Percentiles rank a stretch among this genome's conserved stretches.
phyloP scores from a whole-genome alignment of 75 land plant species.

The Cunninghamia lanceolata region DNA sequence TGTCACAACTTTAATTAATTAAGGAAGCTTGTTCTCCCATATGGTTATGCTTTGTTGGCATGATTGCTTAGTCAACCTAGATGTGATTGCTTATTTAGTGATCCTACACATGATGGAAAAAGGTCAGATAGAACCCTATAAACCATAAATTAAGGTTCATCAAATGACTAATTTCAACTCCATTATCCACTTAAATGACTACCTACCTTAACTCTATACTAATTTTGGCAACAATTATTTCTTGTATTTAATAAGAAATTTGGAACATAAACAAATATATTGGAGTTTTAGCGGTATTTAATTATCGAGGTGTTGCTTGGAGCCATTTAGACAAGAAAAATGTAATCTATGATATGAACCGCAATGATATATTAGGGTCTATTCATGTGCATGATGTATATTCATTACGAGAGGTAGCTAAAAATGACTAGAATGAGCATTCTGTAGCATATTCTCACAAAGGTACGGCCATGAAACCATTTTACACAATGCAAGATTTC shows the following conservation, averaged over 20 bases:
- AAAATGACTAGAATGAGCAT: slow-evolving; percentile 56
- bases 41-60: slow-evolving; percentile 38
- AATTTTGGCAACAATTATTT: not conserved
- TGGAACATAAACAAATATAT: slow-evolving; percentile 87
- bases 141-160: too few species aligned
- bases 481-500: not conserved
- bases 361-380: slow-evolving; percentile 46
- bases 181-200: too few species aligned
- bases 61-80: slow-evolving; percentile 47
- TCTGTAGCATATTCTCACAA: slow-evolving; percentile 27
- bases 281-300: slow-evolving; percentile 79
- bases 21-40: slow-evolving; percentile 47
- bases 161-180: too few species aligned
- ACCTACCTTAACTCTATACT: too few species aligned
- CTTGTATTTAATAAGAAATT: slow-evolving; percentile 64
- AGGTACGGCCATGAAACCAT: not conserved
- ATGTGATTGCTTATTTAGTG: slow-evolving; percentile 43
- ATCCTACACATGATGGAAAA: slow-evolving; percentile 45
- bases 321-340: too few species aligned
- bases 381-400: slow-evolving; percentile 63
- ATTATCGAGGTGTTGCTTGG: slow-evolving; percentile 93
- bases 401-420: slow-evolving; percentile 40
- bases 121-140: slow-evolving; percentile 18
- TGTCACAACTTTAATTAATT: slow-evolving; percentile 37
- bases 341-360: slow-evolving; percentile 46